Evolutionary conservation across 306 rosid genomes (phyloP), one percentile per base, ranked within the genome.

Genomic region (Vigna trinervia): DNA sequence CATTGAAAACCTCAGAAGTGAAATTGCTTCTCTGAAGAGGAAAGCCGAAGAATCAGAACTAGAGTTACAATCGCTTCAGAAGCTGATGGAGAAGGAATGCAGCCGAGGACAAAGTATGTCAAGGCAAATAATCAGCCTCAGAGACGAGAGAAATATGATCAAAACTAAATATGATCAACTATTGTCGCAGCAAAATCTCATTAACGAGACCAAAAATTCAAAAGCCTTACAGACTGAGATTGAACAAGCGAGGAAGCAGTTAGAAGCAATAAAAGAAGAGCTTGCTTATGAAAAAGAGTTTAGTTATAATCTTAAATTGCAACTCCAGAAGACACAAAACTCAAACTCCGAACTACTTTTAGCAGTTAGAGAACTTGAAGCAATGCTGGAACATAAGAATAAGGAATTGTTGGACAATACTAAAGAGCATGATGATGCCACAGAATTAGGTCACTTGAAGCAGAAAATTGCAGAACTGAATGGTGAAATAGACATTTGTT

Each of bases 401-500:
- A 38, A 63, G 69, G 69, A 63, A 38, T 34, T 63, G 15, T 63
- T 63, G 69, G 50, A 63, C 4, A 38, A 36, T 36, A 30, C 22
- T 61, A 63, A 9, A 36, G 28, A 38, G 50, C 4, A 36, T 63
- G 30, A 61, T 61, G 23, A 62, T 36, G 69, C 47, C 26, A 36
- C 26, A 62, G 47, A 63, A 38, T 63, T 62, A 32, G 68, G 13
- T 62, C 26, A 6, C 26, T 36, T 63, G 69, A 63, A 17, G 69
- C 13, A 63, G 48, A 63, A 63, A 63, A 36, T 38, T 63, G 48
- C 69, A 63, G 47, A 63, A 4, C 69, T 36, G 4, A 63, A 63
- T 63, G 69, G 45, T 4, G 93, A 90, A 87, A 87, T 92, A 81
- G 89, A 92, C 66, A 73, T 73, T 28, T 79, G 85, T 54, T 39